Conservation (phyloP, 1,284 basidiomycete genomes). For the Polyporus tsugae region DNA sequence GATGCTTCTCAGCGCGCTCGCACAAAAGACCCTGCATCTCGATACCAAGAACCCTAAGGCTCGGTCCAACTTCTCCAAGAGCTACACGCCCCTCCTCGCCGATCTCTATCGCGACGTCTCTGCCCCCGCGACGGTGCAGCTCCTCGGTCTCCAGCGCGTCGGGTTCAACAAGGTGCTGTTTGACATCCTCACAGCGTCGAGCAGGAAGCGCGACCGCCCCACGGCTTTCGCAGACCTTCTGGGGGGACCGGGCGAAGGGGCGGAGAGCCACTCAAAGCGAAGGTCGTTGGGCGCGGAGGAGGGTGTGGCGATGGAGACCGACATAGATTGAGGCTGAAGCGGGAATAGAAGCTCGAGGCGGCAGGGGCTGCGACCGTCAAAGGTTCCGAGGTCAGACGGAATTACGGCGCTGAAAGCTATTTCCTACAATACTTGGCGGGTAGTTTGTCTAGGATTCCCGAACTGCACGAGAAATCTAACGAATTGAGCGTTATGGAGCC, state of each 20-base stretch:
- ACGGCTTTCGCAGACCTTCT: not conserved
- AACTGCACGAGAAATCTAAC: not conserved
- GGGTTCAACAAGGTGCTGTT: conserved; percentile 29
- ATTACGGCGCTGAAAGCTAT: no score
- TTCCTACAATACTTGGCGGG: not conserved
- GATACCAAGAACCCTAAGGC: conserved; percentile 11
- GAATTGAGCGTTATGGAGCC: not conserved
- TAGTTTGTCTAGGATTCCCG: not conserved
- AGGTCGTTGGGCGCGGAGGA: not conserved
- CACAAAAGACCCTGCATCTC: conserved; percentile 17
- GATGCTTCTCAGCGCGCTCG: conserved; percentile 13
- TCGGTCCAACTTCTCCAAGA: not conserved
- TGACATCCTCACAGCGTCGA: conserved; percentile 16
- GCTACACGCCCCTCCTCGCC: not conserved
- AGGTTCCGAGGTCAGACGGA: no score
- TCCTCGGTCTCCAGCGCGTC: conserved; percentile 32
- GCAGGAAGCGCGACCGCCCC: conserved; percentile 13
- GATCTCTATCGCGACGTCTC: conserved; percentile 19
- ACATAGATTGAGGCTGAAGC: not conserved
- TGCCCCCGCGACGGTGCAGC: conserved; percentile 8
- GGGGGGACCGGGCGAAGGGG: not conserved
- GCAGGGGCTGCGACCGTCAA: no score
- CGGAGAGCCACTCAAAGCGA: not conserved
- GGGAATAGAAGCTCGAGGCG: no score
- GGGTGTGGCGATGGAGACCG: not conserved